phyloP scores from a whole-genome alignment of 352 stramenopile genomes.

The Nothophytophthora sp. region DNA sequence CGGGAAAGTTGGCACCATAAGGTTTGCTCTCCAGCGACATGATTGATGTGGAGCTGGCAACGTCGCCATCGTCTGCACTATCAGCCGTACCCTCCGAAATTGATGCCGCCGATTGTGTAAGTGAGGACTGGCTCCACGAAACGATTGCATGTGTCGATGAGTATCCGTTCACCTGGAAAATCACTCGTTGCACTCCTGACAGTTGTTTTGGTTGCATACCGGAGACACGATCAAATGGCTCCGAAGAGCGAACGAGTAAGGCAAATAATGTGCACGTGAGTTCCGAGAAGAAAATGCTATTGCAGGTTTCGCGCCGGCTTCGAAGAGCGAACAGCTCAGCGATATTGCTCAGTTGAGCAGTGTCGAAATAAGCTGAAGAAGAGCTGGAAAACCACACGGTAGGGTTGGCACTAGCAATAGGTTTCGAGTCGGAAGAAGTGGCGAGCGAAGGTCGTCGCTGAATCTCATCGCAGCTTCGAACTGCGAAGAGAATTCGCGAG shows the following conservation, averaged over 20 bases:
- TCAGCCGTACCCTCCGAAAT: background rate
- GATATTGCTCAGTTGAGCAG: constrained; percentile 25
- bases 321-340: constrained; percentile 34
- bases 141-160: constrained; percentile 33
- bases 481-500: constrained; percentile 9
- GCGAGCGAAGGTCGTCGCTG: background rate
- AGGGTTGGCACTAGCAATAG: background rate
- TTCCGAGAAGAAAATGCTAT: constrained; percentile 35
- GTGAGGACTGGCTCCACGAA: constrained; percentile 23
- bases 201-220: background rate
- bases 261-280: constrained; percentile 30
- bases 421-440: background rate
- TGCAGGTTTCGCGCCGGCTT: constrained; percentile 28
- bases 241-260: constrained; percentile 16
- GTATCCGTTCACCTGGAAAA: constrained; percentile 25
- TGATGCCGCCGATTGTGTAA: background rate
- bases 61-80: background rate
- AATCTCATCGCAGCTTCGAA: background rate
- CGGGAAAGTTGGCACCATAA: background rate
- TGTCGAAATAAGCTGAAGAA: background rate
- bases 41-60: constrained; percentile 1
- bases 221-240: background rate
- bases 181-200: background rate
- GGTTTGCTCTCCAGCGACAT: constrained; percentile 18
- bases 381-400: background rate